A percentile compares a stretch with the other conserved stretches of the same genome.
These are phyloP conservation scores for Hyaloscypha finlandica DNA, from an alignment of 495 filamentous ascomycete genomes.

Conservation along the genomic window DNA sequence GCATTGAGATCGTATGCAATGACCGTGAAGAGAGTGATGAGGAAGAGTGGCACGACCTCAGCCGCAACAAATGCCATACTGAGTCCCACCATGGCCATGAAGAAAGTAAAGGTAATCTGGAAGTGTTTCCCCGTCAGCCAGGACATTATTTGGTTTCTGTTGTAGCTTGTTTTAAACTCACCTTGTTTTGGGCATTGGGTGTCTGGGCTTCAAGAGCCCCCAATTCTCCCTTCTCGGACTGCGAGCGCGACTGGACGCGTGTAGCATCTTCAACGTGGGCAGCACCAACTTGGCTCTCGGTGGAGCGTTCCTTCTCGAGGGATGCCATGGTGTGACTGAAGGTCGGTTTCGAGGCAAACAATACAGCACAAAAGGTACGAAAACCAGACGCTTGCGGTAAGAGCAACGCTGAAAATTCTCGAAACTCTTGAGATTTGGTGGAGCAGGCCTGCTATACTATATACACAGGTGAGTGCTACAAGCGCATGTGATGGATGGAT, in stretches of 20 bases:
- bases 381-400: too few species aligned
- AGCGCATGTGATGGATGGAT: too few species aligned
- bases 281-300: background rate
- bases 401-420: too few species aligned
- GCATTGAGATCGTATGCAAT: constrained; percentile 4
- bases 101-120: constrained; percentile 6
- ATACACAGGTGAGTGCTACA: too few species aligned
- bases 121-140: background rate
- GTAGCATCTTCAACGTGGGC: background rate
- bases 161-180: background rate
- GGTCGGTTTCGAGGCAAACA: too few species aligned
- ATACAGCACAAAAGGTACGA: too few species aligned
- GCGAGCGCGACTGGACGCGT: background rate
- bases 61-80: constrained; percentile 2
- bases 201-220: background rate
- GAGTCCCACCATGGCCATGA: constrained; percentile 10
- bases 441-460: too few species aligned
- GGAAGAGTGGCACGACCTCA: constrained; percentile 4
- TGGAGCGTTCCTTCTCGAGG: too few species aligned
- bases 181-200: background rate
- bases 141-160: background rate
- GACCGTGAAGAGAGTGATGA: constrained; percentile 12
- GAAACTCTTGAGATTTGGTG: too few species aligned
- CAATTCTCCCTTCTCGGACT: background rate
- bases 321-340: too few species aligned